Evolutionary conservation across 345 rosid species (phyloP).

Genomic region (Brassica juncea): DNA sequence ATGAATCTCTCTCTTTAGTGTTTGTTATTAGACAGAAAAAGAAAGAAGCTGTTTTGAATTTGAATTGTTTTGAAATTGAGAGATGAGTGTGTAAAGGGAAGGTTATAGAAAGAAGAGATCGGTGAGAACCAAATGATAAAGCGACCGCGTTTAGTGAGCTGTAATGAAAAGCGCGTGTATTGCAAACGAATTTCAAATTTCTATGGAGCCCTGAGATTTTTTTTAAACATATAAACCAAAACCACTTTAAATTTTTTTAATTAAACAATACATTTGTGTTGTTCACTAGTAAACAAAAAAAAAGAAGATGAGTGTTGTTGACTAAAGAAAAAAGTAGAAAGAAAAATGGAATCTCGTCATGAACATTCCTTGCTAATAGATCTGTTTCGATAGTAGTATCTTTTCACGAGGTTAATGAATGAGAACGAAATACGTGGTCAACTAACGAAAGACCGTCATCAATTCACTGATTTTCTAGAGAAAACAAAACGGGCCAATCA

Average conservation of each 20-base stretch:
- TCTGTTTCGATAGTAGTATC: background rate
- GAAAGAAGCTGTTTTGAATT: constrained; percentile 1
- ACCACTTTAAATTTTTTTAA: background rate
- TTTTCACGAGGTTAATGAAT: background rate
- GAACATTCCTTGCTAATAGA: background rate
- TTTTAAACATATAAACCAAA: background rate
- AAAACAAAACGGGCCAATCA: background rate
- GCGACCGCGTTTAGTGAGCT: constrained; percentile 34
- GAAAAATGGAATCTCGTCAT: background rate
- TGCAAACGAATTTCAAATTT: constrained; percentile 23
- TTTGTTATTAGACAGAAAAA: background rate
- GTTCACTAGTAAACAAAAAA: background rate
- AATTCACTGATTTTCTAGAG: background rate
- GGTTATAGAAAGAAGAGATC: constrained; percentile 13
- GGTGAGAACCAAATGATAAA: background rate
- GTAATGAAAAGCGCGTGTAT: constrained; percentile 19
- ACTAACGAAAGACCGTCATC: background rate
- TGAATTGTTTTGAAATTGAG: background rate
- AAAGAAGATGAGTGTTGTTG: background rate
- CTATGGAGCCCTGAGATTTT: background rate
- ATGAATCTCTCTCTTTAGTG: background rate
- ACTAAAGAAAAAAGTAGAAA: background rate
- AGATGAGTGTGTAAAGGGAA: background rate
- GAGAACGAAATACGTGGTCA: background rate
- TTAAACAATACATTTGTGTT: background rate